Evolutionary conservation across 2,329 filamentous ascomycete species (phyloP).

Genomic region (Colletotrichum coccodes): DNA sequence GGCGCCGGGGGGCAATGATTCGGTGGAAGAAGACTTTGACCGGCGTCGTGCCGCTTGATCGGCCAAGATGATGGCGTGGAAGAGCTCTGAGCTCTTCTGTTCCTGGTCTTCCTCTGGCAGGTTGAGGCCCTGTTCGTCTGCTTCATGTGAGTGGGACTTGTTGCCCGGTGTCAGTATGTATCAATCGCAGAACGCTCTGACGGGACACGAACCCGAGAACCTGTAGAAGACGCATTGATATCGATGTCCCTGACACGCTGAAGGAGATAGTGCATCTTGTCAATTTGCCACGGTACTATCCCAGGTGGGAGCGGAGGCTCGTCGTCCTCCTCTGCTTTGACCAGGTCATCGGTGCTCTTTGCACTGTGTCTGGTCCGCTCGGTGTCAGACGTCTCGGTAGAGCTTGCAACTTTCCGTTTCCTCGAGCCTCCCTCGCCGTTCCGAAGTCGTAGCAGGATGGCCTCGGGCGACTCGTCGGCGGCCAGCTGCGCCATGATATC

Average conservation of each 20-base stretch:
- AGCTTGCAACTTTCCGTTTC: background rate
- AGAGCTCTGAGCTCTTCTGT: background rate
- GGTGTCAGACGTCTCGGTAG: background rate
- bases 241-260: conserved; percentile 1
- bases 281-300: conserved; percentile 5
- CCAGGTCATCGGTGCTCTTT: background rate
- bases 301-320: background rate
- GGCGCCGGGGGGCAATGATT: conserved; percentile 6
- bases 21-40: background rate
- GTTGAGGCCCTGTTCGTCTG: background rate
- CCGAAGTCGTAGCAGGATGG: background rate
- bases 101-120: background rate
- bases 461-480: conserved; percentile 4
- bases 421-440: background rate
- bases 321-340: conserved; percentile 3
- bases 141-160: background rate
- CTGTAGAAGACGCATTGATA: background rate
- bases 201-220: background rate
- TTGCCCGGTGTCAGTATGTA: background rate
- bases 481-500: conserved; percentile 5
- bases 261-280: conserved; percentile 26
- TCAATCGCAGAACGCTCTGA: no score
- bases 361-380: background rate
- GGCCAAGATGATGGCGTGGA: background rate
- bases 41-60: background rate